Conservation (phyloP, 345 rosid genomes). For the Boechera stricta region DNA sequence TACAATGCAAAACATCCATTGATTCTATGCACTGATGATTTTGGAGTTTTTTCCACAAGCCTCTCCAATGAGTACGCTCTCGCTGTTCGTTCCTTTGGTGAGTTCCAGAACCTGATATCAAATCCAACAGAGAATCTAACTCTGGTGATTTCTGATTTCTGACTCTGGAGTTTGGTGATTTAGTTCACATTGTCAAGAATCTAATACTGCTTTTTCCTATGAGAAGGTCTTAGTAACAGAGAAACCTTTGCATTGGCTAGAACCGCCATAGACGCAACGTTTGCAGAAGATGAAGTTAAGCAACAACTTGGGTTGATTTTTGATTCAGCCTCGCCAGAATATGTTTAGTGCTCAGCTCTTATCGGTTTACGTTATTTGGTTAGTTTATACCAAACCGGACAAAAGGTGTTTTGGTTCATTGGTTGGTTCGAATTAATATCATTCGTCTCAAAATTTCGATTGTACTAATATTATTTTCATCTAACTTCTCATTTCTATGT, state of each 20-base stretch:
- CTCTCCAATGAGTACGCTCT: conserved; percentile 72
- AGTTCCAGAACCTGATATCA: conserved; percentile 35
- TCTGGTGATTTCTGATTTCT: background rate
- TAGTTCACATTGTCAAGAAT: background rate
- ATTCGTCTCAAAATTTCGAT: conserved; percentile 2
- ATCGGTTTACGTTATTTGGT: conserved; percentile 20
- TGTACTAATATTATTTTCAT: background rate
- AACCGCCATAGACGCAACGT: conserved; percentile 64
- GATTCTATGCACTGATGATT: conserved; percentile 84
- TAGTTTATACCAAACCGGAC: conserved; percentile 4
- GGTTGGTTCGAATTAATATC: background rate
- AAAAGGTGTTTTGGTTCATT: background rate
- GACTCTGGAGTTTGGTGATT: conserved; percentile 6
- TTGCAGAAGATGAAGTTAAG: conserved; percentile 72
- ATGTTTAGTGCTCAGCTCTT: conserved; percentile 16
- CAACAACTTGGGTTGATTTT: conserved; percentile 54
- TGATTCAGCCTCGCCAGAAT: conserved; percentile 50
- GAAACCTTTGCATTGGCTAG: conserved; percentile 74
- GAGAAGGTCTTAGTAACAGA: conserved; percentile 64
- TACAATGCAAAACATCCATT: conserved; percentile 75
- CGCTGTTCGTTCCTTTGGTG: conserved; percentile 79
- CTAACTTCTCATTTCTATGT: no score
- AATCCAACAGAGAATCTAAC: conserved; percentile 1
- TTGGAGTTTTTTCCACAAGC: conserved; percentile 86
- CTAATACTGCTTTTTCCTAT: conserved; percentile 9